Percentiles rank a stretch among this genome's conserved stretches.
These are phyloP conservation scores for Chrysoporthe cubensis DNA, from an alignment of 2,329 filamentous ascomycete genomes.

Conservation along the genomic window DNA sequence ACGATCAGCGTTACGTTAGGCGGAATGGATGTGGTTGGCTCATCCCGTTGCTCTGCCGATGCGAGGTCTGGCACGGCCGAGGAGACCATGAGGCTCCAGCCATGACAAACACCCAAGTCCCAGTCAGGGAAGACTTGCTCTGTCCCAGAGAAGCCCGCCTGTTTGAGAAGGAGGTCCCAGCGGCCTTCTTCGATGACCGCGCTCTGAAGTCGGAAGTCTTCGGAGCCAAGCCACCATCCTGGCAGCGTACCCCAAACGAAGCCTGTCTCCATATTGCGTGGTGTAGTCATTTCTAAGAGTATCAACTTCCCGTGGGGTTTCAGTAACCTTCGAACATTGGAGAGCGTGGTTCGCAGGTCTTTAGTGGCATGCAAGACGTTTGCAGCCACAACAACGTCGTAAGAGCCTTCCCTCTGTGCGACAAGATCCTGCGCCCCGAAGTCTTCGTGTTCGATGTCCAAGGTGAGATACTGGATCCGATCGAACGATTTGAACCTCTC, in stretches of 20 bases:
- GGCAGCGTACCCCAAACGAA: conserved; percentile 1
- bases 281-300: conserved; percentile 25
- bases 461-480: not conserved
- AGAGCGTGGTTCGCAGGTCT: conserved; percentile 30
- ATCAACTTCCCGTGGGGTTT: conserved; percentile 40
- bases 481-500: conserved; percentile 5
- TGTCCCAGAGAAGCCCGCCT: not conserved
- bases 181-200: not conserved
- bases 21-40: not conserved
- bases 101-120: conserved; percentile 5
- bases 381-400: conserved; percentile 40
- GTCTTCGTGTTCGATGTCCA: conserved; percentile 5
- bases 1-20: not conserved
- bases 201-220: not conserved
- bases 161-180: not conserved
- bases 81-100: conserved; percentile 5
- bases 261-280: not conserved
- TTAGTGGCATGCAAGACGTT: conserved; percentile 37
- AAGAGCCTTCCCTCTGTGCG: conserved; percentile 21
- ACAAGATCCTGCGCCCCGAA: not conserved
- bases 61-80: not conserved
- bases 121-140: conserved; percentile 1
- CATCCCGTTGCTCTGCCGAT: not conserved
- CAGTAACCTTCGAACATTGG: conserved; percentile 35
- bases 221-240: conserved; percentile 14